Conservation (phyloP, 202 grass and related monocot genomes). For the Zoysia matrella region DNA sequence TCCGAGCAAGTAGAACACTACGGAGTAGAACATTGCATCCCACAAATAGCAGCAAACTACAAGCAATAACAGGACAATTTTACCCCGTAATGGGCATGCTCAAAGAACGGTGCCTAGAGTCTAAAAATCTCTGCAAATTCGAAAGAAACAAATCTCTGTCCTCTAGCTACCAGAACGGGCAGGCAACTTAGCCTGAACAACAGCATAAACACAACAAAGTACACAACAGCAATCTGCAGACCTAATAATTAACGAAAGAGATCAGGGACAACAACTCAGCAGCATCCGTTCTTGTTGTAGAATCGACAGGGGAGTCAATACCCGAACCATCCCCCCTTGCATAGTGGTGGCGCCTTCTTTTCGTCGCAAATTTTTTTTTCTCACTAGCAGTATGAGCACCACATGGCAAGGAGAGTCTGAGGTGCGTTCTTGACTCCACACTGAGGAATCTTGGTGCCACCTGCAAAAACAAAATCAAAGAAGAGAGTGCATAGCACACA, state of each 20-base stretch:
- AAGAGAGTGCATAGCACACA: neutral
- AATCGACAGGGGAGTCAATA: constrained; percentile 47
- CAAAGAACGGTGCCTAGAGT: constrained; percentile 11
- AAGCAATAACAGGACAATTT: constrained; percentile 5
- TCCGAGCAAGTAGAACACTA: neutral
- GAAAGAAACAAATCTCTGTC: constrained; percentile 26
- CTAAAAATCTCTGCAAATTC: constrained; percentile 31
- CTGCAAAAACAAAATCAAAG: constrained; percentile 4
- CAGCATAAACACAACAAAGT: constrained; percentile 32
- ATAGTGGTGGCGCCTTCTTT: neutral
- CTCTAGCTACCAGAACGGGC: constrained; percentile 31
- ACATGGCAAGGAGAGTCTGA: constrained; percentile 85
- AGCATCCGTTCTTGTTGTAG: constrained; percentile 30
- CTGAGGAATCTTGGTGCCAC: constrained; percentile 34
- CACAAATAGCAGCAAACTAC: neutral
- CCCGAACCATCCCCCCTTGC: too few relatives aligned
- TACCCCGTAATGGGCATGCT: constrained; percentile 7
- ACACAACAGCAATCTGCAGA: constrained; percentile 16
- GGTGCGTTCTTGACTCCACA: constrained; percentile 98
- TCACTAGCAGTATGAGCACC: constrained; percentile 54
- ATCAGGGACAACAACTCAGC: constrained; percentile 23
- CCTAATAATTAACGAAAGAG: constrained; percentile 20
- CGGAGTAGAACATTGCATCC: neutral
- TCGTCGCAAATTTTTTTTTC: neutral
- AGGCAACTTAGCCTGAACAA: constrained; percentile 47